phyloP scores from a whole-genome alignment of 1,284 basidiomycete genomes.

The Trichosporon sp. region DNA sequence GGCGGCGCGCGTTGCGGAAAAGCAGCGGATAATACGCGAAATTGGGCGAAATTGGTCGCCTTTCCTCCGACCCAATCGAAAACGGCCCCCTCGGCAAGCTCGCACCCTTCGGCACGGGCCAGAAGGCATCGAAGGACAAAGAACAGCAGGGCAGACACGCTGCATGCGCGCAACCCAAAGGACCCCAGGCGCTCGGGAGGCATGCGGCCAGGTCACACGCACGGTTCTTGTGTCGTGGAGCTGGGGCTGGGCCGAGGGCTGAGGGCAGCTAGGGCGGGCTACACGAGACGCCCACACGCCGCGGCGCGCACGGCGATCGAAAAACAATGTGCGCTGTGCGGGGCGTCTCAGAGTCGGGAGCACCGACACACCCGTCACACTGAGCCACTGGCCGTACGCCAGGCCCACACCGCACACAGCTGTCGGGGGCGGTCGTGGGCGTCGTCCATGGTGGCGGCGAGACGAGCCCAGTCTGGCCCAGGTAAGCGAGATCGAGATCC shows the following conservation, averaged over 20 bases:
- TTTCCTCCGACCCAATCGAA: not conserved
- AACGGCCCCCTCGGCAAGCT: not conserved
- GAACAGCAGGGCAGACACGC: not conserved
- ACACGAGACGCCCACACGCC: too few species aligned
- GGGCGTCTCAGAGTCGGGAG: not conserved
- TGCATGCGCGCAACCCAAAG: not conserved
- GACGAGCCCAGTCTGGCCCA: too few species aligned
- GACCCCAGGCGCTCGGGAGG: not conserved
- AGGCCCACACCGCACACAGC: not conserved
- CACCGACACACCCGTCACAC: not conserved
- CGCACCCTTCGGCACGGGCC: too few species aligned
- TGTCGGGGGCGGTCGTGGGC: too few species aligned
- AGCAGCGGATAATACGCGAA: not conserved
- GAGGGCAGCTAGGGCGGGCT: too few species aligned
- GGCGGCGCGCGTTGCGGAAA: not conserved
- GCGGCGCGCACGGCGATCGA: too few species aligned
- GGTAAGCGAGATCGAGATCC: not conserved
- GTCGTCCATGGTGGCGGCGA: too few species aligned
- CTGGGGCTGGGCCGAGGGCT: not conserved
- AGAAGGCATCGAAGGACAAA: not conserved
- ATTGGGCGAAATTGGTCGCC: not conserved
- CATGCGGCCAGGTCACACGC: not conserved
- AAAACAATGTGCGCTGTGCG: not conserved
- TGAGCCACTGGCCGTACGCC: too few species aligned
- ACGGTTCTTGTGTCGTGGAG: not conserved